These are phyloP conservation scores for Pisolithus sp. DNA, from an alignment of 768 basidiomycete species.

Conservation along the genomic window DNA sequence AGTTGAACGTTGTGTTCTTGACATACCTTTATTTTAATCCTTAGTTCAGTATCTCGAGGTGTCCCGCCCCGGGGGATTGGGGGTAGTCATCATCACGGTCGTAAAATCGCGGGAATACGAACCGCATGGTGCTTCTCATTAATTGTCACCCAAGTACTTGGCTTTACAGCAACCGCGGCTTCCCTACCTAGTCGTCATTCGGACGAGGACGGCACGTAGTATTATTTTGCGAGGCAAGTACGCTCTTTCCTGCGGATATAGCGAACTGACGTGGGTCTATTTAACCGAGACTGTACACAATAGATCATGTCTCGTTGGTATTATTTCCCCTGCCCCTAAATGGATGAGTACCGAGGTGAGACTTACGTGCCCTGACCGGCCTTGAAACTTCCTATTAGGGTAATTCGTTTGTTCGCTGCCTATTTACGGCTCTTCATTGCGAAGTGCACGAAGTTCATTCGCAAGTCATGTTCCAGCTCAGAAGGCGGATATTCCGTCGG, in stretches of 20 bases:
- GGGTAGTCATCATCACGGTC: conserved; percentile 5
- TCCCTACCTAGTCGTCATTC: conserved; percentile 10
- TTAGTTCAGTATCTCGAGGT: conserved; percentile 12
- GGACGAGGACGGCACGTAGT: conserved; percentile 7
- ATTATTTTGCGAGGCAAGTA: conserved; percentile 10
- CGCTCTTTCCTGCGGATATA: conserved; percentile 16
- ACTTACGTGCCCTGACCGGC: conserved; percentile 28
- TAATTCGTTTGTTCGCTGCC: conserved; percentile 32
- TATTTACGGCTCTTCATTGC: conserved; percentile 26
- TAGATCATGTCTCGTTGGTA: conserved; percentile 15
- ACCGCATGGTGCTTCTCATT: conserved; percentile 5
- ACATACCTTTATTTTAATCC: conserved; percentile 4
- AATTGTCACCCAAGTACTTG: conserved; percentile 11
- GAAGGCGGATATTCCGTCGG: conserved; percentile 28
- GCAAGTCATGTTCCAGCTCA: conserved; percentile 27
- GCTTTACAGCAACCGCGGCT: conserved; percentile 18
- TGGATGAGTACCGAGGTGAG: conserved; percentile 26
- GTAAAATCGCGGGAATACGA: conserved; percentile 4
- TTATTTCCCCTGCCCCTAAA: conserved; percentile 24
- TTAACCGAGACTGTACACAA: conserved; percentile 11
- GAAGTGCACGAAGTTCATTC: conserved; percentile 18
- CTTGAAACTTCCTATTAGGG: conserved; percentile 32
- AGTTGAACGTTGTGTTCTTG: not conserved
- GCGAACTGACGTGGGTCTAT: conserved; percentile 11
- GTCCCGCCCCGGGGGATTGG: conserved; percentile 6